Percentiles rank a stretch among this genome's conserved stretches.
These are phyloP conservation scores for Penicillium crustosum DNA, from an alignment of 2,329 filamentous ascomycete genomes.

Conservation along the genomic window DNA sequence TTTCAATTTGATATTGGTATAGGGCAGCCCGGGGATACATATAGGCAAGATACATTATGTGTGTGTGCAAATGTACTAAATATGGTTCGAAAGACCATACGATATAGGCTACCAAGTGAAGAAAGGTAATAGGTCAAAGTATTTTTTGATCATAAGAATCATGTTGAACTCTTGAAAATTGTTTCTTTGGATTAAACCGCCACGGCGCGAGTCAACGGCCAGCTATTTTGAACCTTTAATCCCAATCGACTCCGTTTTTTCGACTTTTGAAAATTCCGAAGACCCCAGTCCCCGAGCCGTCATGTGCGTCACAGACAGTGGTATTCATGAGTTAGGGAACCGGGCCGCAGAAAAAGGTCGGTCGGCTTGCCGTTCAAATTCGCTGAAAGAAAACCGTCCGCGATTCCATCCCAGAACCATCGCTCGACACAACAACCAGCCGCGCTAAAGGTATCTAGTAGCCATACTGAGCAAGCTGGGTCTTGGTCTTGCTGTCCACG, in stretches of 20 bases:
- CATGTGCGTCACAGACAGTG: constrained; percentile 41
- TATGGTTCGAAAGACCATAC: neutral
- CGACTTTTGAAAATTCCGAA: constrained; percentile 33
- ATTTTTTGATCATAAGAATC: constrained; percentile 32
- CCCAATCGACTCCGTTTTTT: constrained; percentile 43
- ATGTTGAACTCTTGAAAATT: constrained; percentile 40
- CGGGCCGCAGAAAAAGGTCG: constrained; percentile 37
- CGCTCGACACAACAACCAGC: constrained; percentile 44
- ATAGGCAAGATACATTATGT: neutral
- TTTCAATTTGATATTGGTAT: no score
- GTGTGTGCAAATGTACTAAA: no score
- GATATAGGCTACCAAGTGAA: constrained; percentile 1
- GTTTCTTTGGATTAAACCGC: constrained; percentile 46
- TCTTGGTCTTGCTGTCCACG: constrained; percentile 81
- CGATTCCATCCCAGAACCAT: constrained; percentile 42
- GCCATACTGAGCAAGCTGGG: constrained; percentile 84
- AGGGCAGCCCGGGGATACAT: neutral
- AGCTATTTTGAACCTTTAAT: constrained; percentile 45
- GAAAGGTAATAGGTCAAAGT: constrained; percentile 21
- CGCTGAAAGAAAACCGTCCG: constrained; percentile 42
- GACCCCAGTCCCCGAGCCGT: constrained; percentile 31
- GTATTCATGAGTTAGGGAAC: constrained; percentile 36
- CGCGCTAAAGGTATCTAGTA: constrained; percentile 65
- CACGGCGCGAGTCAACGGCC: constrained; percentile 43
- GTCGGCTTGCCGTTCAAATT: constrained; percentile 44